Evolutionary conservation across 805 yeast genomes (phyloP), one percentile per base, ranked within the genome.

Genomic region (Wickerhamomyces strasburgensis): DNA sequence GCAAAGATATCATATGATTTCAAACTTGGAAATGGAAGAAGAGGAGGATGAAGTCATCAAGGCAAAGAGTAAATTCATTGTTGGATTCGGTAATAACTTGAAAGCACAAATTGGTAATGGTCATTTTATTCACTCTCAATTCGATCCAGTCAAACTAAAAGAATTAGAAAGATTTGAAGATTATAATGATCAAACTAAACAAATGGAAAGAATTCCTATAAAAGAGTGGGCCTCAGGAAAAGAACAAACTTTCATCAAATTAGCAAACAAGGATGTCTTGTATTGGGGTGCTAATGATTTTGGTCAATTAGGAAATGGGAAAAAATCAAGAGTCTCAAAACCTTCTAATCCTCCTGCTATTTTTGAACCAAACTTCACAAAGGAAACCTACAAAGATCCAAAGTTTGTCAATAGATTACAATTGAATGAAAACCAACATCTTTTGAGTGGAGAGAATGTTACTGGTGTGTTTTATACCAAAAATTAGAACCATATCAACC

Each of bases 271-370:
- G 15, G 87, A 82, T 51, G 81, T 87, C 15, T 56, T 81, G 27
- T 72, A 65, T 5, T 87, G 95, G 87, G 98, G 98, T 17, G 81
- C 78, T 30, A 90, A 89, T 58, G 83, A 78, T 51, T 66, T 47
- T 48, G 95, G 90, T 17, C 96, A 90, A 61, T 68, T 85, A 30
- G 96, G 95, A 10, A 85, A 79, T 52, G 95, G 96, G 19, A 83
- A 82, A 51, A 67, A 72, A 29, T 71, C 72, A 41, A 81, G 82
- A 54, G 57, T 69, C 14, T 65, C 78, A 19, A 64, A 62, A 42
- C 90, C 93, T 1, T 36, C 58, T 1, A 55, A 62, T 7, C 54
- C 79, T 21, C 86, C 87, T 5, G 63, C 68, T 14, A 54, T 82
- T 14, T 47, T 80, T 14, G 85, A 80, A 52, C 86, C 88, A 9